phyloP scores from a whole-genome alignment of 140 eudicot species.

The Flaveria floridana region DNA sequence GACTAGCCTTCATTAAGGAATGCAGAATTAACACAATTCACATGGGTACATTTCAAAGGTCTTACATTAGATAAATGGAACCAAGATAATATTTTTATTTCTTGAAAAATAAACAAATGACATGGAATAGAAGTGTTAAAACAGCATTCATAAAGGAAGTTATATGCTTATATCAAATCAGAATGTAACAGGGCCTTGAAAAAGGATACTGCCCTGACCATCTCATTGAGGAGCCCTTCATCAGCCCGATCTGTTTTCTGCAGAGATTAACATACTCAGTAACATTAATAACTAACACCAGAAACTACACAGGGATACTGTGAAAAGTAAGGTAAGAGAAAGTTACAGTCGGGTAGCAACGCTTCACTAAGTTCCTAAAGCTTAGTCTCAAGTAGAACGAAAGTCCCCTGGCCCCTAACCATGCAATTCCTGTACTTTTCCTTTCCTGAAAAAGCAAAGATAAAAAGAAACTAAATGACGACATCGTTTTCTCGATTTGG shows the following conservation, averaged over 20 bases:
- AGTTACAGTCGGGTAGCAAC: slow-evolving; percentile 81
- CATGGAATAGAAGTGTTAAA: neutral
- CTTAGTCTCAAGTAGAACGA: slow-evolving; percentile 62
- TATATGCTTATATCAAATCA: neutral
- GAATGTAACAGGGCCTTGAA: neutral
- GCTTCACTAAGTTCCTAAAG: slow-evolving; percentile 60
- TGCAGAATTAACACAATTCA: slow-evolving; percentile 26
- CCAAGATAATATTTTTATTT: neutral
- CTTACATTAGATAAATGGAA: neutral
- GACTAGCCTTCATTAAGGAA: slow-evolving; percentile 65
- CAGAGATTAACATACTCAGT: slow-evolving; percentile 16
- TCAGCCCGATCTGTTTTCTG: slow-evolving; percentile 80
- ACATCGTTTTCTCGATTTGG: neutral
- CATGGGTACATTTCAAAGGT: neutral
- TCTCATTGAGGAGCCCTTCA: slow-evolving; percentile 72
- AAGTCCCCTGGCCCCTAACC: slow-evolving; percentile 86
- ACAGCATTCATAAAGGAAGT: neutral
- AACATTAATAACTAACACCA: slow-evolving; percentile 6
- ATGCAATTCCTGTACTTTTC: slow-evolving; percentile 58
- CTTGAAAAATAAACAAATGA: neutral
- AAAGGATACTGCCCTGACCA: slow-evolving; percentile 93
- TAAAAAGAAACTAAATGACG: slow-evolving; percentile 12
- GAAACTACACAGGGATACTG: neutral
- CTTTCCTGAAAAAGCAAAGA: slow-evolving; percentile 52
- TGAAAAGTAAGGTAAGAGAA: slow-evolving; percentile 1